Conservation (phyloP, 805 yeast species). For the Priceomyces haplophilus region DNA sequence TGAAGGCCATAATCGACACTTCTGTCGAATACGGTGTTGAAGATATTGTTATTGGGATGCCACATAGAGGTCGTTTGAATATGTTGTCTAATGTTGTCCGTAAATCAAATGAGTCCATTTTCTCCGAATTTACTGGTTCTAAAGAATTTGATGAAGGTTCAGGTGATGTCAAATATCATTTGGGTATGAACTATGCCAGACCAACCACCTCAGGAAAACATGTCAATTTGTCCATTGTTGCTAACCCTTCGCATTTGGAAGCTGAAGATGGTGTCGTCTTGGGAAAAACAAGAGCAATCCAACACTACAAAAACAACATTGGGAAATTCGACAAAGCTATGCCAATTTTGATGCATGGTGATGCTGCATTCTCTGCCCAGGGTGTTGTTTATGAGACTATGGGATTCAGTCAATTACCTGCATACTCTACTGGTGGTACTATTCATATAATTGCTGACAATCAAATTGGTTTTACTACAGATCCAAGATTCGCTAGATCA, state of each 20-base stretch:
- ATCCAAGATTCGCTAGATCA: constrained; percentile 95
- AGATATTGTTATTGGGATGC: constrained; percentile 98
- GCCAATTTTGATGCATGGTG: constrained; percentile 95
- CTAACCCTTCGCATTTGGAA: constrained; percentile 98
- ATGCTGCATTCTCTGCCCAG: constrained; percentile 97
- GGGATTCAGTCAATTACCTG: constrained; percentile 91
- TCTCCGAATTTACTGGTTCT: constrained; percentile 92
- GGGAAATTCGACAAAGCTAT: constrained; percentile 82
- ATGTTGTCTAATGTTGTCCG: constrained; percentile 97
- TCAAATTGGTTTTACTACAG: constrained; percentile 99
- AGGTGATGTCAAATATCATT: constrained; percentile 98
- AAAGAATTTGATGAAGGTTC: constrained; percentile 91
- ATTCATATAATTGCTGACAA: constrained; percentile 93
- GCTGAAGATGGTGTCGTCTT: constrained; percentile 98
- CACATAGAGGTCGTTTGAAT: constrained; percentile 98
- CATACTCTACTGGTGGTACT: constrained; percentile 98
- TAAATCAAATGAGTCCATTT: constrained; percentile 97
- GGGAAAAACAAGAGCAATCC: constrained; percentile 96
- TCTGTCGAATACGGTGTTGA: constrained; percentile 91
- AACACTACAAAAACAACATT: constrained; percentile 84
- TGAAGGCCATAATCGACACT: constrained; percentile 91
- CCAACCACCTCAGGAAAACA: constrained; percentile 98
- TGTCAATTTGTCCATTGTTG: constrained; percentile 92
- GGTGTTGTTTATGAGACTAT: constrained; percentile 99
- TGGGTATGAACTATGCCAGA: constrained; percentile 98